Conservation (phyloP, 208 protist species). For the Phytomonas serpens region DNA sequence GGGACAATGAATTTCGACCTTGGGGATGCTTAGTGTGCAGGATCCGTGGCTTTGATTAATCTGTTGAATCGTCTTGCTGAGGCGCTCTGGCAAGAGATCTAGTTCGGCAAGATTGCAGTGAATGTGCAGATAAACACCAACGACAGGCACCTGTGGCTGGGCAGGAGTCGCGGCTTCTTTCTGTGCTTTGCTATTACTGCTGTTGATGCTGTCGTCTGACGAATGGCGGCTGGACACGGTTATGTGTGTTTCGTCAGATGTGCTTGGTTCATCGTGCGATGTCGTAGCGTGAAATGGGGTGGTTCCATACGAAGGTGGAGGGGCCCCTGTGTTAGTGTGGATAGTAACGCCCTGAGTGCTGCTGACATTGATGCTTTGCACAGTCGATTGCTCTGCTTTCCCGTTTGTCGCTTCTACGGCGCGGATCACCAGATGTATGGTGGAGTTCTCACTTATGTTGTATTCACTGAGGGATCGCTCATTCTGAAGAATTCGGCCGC, state of each 20-base stretch:
- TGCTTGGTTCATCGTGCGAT: background rate
- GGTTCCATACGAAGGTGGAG: background rate
- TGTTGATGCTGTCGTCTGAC: background rate
- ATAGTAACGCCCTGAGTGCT: background rate
- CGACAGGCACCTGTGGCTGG: constrained; percentile 1
- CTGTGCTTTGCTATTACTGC: background rate
- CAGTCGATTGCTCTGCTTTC: background rate
- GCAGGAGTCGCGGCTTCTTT: background rate
- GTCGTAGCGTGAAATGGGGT: background rate
- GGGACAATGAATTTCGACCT: constrained; percentile 8
- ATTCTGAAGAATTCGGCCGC: constrained; percentile 26
- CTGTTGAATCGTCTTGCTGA: constrained; percentile 28
- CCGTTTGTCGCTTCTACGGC: background rate
- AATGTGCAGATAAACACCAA: constrained; percentile 61
- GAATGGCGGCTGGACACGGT: background rate
- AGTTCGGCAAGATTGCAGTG: constrained; percentile 63
- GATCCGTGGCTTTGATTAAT: constrained; percentile 8
- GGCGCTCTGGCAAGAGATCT: constrained; percentile 37
- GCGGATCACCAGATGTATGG: constrained; percentile 37
- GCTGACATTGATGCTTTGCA: constrained; percentile 14
- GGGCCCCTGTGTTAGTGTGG: background rate
- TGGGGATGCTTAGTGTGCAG: background rate
- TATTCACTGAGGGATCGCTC: constrained; percentile 19
- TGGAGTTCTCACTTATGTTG: constrained; percentile 25
- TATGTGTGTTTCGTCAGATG: background rate